Base-by-base conservation (phyloP, 768 basidiomycete genomes). In the Naganishia vishniacii region DNA sequence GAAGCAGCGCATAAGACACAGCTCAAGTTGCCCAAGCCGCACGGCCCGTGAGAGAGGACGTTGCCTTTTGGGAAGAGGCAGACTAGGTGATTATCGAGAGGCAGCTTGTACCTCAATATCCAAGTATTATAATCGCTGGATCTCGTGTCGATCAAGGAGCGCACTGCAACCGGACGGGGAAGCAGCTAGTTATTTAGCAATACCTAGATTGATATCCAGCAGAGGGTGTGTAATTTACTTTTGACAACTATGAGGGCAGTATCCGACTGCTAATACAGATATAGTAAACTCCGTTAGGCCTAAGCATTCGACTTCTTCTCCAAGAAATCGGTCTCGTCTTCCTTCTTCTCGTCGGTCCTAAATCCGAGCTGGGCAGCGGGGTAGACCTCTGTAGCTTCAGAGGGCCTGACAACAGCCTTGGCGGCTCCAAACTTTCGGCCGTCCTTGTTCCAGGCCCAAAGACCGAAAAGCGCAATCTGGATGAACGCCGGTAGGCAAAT, bases 391-490 rank as follows among this genome's bases (percentile, higher is more conserved):
- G 63, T 65, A 48, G 68, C 64, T 53, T 68, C 67, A 18, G 62
- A 25, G 58, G 62, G 65, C 45, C 15, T 48, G 31, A 68, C 49
- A 47, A 65, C 65, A n/a, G 65, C 65, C 41, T 44, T 61, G 53
- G 49, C 60, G 59, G 53, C 61, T 6, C 65, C 44, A 48, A 67
- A 67, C 45, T 53, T 47, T 48, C 70, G 62, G 13, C 74, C 74
- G 40, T 71, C 70, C 53, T 67, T 48, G 72, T 71, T 73, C 72
- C 72, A 75, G 37, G 72, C 64, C 66, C 68, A 75, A 41, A 72
- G 48, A 48, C 71, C 71, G 71, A 72, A 75, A 8, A 53, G 53
- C 31, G 68, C 46, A 51, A 75, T 72, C 66, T 73, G 72, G 46
- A 68, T 41, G 56, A 65, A 68, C 3, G 59, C 64, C 16, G 53